phyloP scores from a whole-genome alignment of 495 filamentous ascomycete genomes.

The Aspergillus sparsus region DNA sequence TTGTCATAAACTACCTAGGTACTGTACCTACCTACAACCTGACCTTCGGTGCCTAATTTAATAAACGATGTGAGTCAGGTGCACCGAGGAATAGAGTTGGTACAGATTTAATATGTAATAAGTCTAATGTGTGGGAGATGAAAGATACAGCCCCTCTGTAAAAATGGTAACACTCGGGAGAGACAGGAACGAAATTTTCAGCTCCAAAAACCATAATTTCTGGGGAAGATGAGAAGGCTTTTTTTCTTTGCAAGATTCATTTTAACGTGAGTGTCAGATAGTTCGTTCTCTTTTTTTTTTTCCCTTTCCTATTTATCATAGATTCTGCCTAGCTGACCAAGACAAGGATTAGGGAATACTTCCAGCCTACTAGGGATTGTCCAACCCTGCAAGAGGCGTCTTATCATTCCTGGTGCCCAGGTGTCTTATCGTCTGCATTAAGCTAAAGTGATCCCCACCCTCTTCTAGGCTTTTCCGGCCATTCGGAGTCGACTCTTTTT shows the following conservation, averaged over 20 bases:
- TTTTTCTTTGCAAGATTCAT: neutral
- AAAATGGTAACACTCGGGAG: slow-evolving; percentile 6
- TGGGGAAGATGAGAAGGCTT: neutral
- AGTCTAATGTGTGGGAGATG: neutral
- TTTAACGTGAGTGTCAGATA: neutral
- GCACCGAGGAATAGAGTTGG: neutral
- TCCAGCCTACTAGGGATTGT: neutral
- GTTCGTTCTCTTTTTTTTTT: too few species aligned
- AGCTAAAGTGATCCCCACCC: slow-evolving; percentile 19
- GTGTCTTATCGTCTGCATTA: slow-evolving; percentile 20
- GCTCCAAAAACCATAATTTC: neutral
- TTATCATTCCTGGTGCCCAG: neutral
- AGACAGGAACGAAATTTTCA: slow-evolving; percentile 6
- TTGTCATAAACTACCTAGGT: too few species aligned
- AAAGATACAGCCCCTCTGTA: neutral
- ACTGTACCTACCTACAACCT: too few species aligned
- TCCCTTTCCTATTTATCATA: neutral
- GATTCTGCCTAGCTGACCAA: neutral
- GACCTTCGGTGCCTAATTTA: too few species aligned
- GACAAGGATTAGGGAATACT: neutral
- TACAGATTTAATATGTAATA: too few species aligned
- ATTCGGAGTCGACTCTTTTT: slow-evolving; percentile 15
- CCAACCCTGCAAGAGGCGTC: slow-evolving; percentile 2
- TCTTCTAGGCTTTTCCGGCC: slow-evolving; percentile 10
- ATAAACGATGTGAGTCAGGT: too few species aligned